Conservation (phyloP, 2,329 filamentous ascomycete genomes). For the Uncinocarpus reesii region DNA sequence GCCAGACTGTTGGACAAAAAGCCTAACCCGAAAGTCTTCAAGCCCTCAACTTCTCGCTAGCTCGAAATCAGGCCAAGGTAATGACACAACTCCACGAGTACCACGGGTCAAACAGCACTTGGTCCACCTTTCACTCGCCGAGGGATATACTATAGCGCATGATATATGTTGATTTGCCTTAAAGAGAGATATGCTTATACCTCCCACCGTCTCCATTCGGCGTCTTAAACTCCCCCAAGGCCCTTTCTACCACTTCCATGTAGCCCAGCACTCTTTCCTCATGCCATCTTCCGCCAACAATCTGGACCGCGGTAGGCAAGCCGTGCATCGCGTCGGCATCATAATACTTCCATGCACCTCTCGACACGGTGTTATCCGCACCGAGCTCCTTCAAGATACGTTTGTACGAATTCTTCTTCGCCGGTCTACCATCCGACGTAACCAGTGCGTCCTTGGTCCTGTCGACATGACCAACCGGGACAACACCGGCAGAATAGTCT, state of each 20-base stretch:
- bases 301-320: slow-evolving; percentile 73
- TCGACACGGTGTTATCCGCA: slow-evolving; percentile 65
- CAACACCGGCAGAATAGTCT: slow-evolving; percentile 72
- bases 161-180: not conserved
- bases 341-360: slow-evolving; percentile 77
- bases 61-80: too few relatives aligned
- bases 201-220: slow-evolving; percentile 27
- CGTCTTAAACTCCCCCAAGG: slow-evolving; percentile 45
- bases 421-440: slow-evolving; percentile 31
- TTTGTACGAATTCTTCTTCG: slow-evolving; percentile 35
- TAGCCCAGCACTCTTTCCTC: slow-evolving; percentile 78
- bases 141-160: not conserved
- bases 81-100: too few relatives aligned
- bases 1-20: too few relatives aligned
- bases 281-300: slow-evolving; percentile 67
- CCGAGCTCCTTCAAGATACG: slow-evolving; percentile 28
- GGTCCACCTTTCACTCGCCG: not conserved
- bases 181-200: slow-evolving; percentile 30
- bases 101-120: too few relatives aligned
- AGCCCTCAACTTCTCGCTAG: too few relatives aligned
- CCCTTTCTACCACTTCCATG: slow-evolving; percentile 70
- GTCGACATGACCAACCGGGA: slow-evolving; percentile 81
- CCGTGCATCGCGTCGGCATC: slow-evolving; percentile 75
- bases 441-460: slow-evolving; percentile 54
- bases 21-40: too few relatives aligned